Base-by-base conservation (phyloP, 2,329 filamentous ascomycete genomes). In the Escovopsis sp. region DNA sequence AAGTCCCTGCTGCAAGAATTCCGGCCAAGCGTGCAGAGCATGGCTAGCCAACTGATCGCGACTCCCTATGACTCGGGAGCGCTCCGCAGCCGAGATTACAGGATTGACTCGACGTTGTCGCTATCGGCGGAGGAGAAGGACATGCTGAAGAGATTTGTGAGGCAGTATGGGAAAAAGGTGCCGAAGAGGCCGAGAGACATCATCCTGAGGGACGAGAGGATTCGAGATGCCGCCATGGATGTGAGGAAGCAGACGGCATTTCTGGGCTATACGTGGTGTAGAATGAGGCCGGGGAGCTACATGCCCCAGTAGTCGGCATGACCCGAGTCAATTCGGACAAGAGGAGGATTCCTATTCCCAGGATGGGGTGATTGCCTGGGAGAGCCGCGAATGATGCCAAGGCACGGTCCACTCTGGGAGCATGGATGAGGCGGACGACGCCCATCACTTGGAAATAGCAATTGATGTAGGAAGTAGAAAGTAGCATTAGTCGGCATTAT, bases 241-340 rank as follows among this genome's bases (percentile, higher is more conserved):
- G 72, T 91, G 49, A 75, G 91, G 45, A 94, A 89, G 62, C 74
- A 73, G 57, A 82, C 75, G 26, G 87, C 86, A 0, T 96, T 96
- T 60, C 62, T 93, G 47, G 89, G 89, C 1, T 98, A 98, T 58
- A 85, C 83, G 2, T 96, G 91, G 69, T 74, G 78, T 11, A 67
- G 78, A 45, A 60, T 61, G 55, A 54, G 58, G 33, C 59, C 59
- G 1, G 53, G 53, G 9, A 55, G 58, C 3, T 63, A 59, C 40
- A 45, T 49, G n/a, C 47, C 44, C 5, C 41, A 35, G 33, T 34
- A 35, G 33, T 23, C 28, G 23, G 23, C 10, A n/a, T 41, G 18
- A 41, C 28, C 15, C 15, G 15, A 15, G 15, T 15, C 15, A 15
- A 15, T 15, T 15, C 15, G 15, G 15, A 15, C 15, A 15, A 15